Percentiles rank a stretch among this genome's conserved stretches.
Conservation (phyloP, 2,329 filamentous ascomycete genomes). For the Botrytis porri region DNA sequence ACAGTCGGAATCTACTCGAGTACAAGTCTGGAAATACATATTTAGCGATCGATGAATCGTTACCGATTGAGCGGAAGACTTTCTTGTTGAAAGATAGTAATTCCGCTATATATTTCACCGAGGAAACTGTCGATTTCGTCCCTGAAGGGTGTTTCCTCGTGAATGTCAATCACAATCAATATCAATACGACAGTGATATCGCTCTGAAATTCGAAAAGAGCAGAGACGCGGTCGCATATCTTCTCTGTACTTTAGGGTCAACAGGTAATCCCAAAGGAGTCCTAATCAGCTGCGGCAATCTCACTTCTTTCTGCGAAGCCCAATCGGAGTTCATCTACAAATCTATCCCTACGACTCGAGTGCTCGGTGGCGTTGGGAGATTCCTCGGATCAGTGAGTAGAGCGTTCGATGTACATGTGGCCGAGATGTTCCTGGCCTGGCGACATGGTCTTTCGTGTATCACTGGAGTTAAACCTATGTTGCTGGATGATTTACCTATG, state of each 20-base stretch:
- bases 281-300: slow-evolving; percentile 19
- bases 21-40: slow-evolving; percentile 15
- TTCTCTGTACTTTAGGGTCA: slow-evolving; percentile 79
- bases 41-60: slow-evolving; percentile 8
- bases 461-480: slow-evolving; percentile 26
- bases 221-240: slow-evolving; percentile 45
- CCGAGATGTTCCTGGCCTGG: slow-evolving; percentile 38
- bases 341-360: not conserved
- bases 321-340: slow-evolving; percentile 8
- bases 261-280: slow-evolving; percentile 83
- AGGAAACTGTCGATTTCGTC: not conserved
- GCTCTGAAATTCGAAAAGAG: not conserved
- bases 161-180: not conserved
- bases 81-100: slow-evolving; percentile 2
- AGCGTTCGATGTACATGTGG: slow-evolving; percentile 38
- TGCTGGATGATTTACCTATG: slow-evolving; percentile 6
- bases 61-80: slow-evolving; percentile 4
- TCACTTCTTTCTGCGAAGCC: slow-evolving; percentile 8
- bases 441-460: slow-evolving; percentile 35
- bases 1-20: slow-evolving; percentile 11
- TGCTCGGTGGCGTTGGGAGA: slow-evolving; percentile 28
- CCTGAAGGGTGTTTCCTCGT: slow-evolving; percentile 3
- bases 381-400: slow-evolving; percentile 39
- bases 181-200: not conserved
- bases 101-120: not conserved